Base-by-base conservation (phyloP, 2,329 filamentous ascomycete species). In the Phaeophleospora eucalypticola region DNA sequence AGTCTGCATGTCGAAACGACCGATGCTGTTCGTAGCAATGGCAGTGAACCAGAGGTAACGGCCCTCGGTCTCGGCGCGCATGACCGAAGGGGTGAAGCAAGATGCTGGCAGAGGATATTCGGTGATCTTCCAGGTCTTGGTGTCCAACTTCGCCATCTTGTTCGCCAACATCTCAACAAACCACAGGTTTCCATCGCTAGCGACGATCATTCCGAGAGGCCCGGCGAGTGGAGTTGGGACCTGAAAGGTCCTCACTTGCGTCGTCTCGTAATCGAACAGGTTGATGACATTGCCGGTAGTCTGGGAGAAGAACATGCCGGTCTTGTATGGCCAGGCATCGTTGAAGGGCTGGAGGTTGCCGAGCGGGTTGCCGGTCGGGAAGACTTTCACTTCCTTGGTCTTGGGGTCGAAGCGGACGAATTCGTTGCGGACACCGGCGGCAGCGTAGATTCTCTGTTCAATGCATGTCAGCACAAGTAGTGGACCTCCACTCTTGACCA, bases 271-370 rank as follows among this genome's bases (percentile, higher is more conserved):
- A 18, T 58, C 53, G 42, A 56, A 53, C 33, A 58, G 41, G 36
- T 51, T 54, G 42, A 56, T 51, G 12, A 54, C 49, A 18, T 54
- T 54, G 19, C 29, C 53, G 8, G 55, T 56, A 2, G 55, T 58
- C 21, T 56, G 53, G 7, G 55, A 47, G 42, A 58, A 58, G 38
- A 47, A 57, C 52, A 55, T 56, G 19, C 52, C 54, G 4, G 52
- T 56, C 41, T 58, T 51, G 38, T 51, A 50, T 3, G 55, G 53
- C 53, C 53, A 56, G 0, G 51, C 53, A 41, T 58, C 55, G 42
- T 58, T 58, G 46, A 58, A 58, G 2, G 53, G 55, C 36, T 58
- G 53, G 2, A 58, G 45, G 15, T 58, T 56, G 18, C 53, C 55
- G 1, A 54, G 41, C 15, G 51, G 48, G 37, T 54, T 56, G 10